Base-by-base conservation (phyloP, 2,329 filamentous ascomycete genomes). In the Exophiala lecanii-corni region DNA sequence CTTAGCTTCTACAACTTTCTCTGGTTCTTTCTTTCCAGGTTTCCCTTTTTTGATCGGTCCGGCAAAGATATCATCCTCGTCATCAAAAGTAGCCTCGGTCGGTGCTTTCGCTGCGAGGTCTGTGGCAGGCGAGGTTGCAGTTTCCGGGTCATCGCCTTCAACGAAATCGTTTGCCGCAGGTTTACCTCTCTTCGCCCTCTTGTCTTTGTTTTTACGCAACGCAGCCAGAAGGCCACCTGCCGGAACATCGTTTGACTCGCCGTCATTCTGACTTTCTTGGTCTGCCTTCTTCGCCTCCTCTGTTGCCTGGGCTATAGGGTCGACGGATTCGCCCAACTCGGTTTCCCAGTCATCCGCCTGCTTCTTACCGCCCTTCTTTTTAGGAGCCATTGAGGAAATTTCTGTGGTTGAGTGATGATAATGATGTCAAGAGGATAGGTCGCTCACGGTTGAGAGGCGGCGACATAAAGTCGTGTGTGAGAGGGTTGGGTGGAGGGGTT, bases 311-410 rank as follows among this genome's bases (percentile, higher is more conserved):
- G 74, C 72, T 41, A 75, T 71, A 5, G 84, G 81, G 53, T 79
- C 78, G 59, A 81, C 75, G 49, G 75, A 72, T 71, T 96, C 91
- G 59, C 89, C 89, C 42, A 96, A 75, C 53, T 95, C 89, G 43
- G 86, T 82, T 67, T 97, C 92, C 91, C 91, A 96, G 74, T 96
- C 88, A 61, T 95, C 87, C 62, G 86, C 79, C 62, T 74, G 79
- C 75, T 91, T 94, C 40, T 57, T 57, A 69, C 82, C 85, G 64
- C 83, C 84, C 79, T 95, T 96, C 77, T 92, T 94, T 74, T 96
- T 96, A 51, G 89, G 89, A 61, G 89, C 72, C 91, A 96, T 97
- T 67, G 63, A 35, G 45, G 21, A 40, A 41, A 19, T 41, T 21
- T 37, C 20, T 45, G 39, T 39, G 41, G 31, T 42, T 39, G 13